These are phyloP conservation scores for Trichosporon inkin DNA, from an alignment of 1,284 basidiomycete species.

Conservation along the genomic window DNA sequence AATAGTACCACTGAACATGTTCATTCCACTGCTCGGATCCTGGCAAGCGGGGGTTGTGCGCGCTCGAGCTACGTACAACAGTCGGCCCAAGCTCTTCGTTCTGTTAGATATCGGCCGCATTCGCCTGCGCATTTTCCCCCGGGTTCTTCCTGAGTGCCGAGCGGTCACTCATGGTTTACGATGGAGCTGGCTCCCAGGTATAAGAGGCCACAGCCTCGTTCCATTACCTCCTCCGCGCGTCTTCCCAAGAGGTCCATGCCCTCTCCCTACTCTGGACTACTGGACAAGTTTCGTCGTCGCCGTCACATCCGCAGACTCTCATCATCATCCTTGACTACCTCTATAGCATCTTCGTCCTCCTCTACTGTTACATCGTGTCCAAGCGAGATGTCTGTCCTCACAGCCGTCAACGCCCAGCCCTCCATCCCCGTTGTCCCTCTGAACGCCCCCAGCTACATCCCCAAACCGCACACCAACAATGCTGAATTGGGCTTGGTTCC, in stretches of 20 bases:
- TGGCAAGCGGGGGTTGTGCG: neutral
- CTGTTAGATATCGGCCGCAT: neutral
- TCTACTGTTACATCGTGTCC: neutral
- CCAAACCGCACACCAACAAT: neutral
- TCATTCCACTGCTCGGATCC: neutral
- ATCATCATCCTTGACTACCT: neutral
- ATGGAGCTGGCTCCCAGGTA: too few relatives aligned
- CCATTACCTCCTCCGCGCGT: too few relatives aligned
- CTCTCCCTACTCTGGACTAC: neutral
- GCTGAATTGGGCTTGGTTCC: neutral
- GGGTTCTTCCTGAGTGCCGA: neutral
- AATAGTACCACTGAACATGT: neutral
- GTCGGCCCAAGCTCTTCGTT: neutral
- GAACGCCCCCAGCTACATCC: constrained; percentile 5
- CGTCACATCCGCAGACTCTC: neutral
- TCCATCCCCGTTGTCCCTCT: neutral
- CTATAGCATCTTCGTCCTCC: neutral
- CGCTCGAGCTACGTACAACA: neutral
- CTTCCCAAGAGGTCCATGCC: neutral
- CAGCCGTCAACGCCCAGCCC: neutral
- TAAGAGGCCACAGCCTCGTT: too few relatives aligned
- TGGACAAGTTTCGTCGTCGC: constrained; percentile 1
- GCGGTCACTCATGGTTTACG: neutral
- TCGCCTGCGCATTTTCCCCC: neutral
- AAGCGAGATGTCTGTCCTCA: neutral